Percentiles rank a stretch among this genome's conserved stretches.
These are phyloP conservation scores for Euphorbia corollata DNA, from an alignment of 441 rosid genomes.

Conservation along the genomic window DNA sequence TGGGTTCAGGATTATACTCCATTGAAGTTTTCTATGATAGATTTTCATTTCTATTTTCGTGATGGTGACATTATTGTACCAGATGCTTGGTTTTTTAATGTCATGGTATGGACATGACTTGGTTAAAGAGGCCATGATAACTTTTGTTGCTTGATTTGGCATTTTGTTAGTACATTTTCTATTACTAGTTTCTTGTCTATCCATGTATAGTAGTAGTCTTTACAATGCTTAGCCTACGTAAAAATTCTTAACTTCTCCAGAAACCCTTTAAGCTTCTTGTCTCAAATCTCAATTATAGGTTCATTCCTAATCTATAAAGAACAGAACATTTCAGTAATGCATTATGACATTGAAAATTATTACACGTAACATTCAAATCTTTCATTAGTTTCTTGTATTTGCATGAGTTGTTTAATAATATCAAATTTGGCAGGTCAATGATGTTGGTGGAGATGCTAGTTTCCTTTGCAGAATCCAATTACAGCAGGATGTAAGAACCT, in stretches of 20 bases:
- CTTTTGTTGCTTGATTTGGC: background rate
- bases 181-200: background rate
- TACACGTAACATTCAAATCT: background rate
- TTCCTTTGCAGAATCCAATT: constrained; percentile 56
- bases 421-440: constrained; percentile 34
- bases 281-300: background rate
- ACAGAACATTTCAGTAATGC: background rate
- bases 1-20: background rate
- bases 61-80: background rate
- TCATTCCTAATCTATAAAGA: background rate
- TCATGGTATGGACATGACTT: background rate
- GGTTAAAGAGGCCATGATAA: background rate
- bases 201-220: background rate
- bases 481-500: constrained; percentile 63
- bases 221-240: background rate
- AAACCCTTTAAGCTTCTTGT: constrained; percentile 9
- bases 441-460: constrained; percentile 25
- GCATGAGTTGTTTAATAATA: background rate
- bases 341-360: background rate
- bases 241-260: background rate
- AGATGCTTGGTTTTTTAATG: background rate
- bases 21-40: background rate
- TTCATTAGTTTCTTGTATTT: background rate
- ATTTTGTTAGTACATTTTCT: background rate
- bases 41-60: constrained; percentile 15